phyloP scores from a whole-genome alignment of 345 rosid species.

The Populus simonii region DNA sequence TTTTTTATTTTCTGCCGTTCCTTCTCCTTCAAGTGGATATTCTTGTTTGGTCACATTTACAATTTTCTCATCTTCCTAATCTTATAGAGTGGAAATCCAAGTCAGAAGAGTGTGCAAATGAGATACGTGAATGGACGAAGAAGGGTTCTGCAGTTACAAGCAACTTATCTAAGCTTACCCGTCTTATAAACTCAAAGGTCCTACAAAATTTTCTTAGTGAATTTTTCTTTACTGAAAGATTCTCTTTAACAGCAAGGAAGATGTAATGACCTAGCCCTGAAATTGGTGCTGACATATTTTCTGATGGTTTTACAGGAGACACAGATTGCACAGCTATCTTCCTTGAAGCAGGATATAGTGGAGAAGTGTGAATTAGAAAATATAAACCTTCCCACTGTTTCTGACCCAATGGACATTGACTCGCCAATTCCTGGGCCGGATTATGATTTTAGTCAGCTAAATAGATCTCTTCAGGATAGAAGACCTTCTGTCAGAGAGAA shows the following conservation, averaged over 20 bases:
- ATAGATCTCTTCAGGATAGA: slow-evolving; percentile 70
- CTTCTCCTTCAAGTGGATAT: not conserved
- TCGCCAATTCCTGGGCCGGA: slow-evolving; percentile 49
- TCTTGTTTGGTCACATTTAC: not conserved
- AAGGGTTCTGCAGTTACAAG: slow-evolving; percentile 77
- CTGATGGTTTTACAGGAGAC: slow-evolving; percentile 53
- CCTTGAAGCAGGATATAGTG: slow-evolving; percentile 64
- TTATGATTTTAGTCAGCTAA: slow-evolving; percentile 76
- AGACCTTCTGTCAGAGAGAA: slow-evolving; percentile 77
- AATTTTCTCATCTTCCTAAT: slow-evolving; percentile 16
- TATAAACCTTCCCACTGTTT: slow-evolving; percentile 61
- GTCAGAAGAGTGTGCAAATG: slow-evolving; percentile 84
- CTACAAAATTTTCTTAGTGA: not conserved
- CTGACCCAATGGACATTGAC: slow-evolving; percentile 77
- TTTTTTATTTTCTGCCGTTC: not conserved
- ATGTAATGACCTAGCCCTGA: not conserved
- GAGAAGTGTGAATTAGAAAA: slow-evolving; percentile 87
- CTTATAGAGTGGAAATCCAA: slow-evolving; percentile 77
- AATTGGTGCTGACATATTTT: slow-evolving; percentile 11
- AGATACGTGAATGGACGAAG: slow-evolving; percentile 86
- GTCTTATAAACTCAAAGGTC: slow-evolving; percentile 82
- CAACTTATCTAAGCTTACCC: slow-evolving; percentile 69
- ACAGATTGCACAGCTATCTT: slow-evolving; percentile 65
- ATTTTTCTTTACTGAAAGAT: slow-evolving; percentile 3
- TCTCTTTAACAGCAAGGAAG: slow-evolving; percentile 6